phyloP scores from a whole-genome alignment of 306 rosid species.

The Castanopsis chinensis region DNA sequence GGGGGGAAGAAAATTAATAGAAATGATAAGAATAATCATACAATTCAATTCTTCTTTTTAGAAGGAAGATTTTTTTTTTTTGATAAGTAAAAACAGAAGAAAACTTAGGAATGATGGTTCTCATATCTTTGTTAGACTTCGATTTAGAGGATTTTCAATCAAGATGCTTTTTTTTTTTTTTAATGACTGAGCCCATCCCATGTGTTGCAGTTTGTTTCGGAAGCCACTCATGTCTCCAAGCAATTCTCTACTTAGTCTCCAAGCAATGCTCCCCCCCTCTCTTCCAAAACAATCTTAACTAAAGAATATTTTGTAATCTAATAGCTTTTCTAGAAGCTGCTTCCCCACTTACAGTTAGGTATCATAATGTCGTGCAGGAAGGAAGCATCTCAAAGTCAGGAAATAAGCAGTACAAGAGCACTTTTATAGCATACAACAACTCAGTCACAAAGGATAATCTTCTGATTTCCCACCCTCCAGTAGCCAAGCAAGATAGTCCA shows the following conservation, averaged over 20 bases:
- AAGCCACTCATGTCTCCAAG: too few species aligned
- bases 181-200: too few species aligned
- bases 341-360: not conserved
- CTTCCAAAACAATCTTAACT: not conserved
- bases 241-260: too few species aligned
- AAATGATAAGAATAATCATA: not conserved
- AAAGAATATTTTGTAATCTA: not conserved
- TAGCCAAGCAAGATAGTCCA: constrained; percentile 19
- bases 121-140: not conserved
- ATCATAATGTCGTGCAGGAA: constrained; percentile 30
- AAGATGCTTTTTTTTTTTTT: too few species aligned
- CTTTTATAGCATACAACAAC: constrained; percentile 5
- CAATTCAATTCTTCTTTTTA: not conserved
- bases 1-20: not conserved
- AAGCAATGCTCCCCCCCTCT: too few species aligned
- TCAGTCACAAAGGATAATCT: constrained; percentile 20
- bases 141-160: too few species aligned
- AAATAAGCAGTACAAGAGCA: constrained; percentile 18
- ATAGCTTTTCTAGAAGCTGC: not conserved
- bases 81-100: too few species aligned
- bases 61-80: not conserved
- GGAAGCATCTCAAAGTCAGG: constrained; percentile 11
- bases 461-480: constrained; percentile 4
- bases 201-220: too few species aligned
- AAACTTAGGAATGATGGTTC: not conserved